These are phyloP conservation scores for Phaeodactylum tricornutum DNA, from an alignment of 108 stramenopile genomes.

Conservation along the genomic window DNA sequence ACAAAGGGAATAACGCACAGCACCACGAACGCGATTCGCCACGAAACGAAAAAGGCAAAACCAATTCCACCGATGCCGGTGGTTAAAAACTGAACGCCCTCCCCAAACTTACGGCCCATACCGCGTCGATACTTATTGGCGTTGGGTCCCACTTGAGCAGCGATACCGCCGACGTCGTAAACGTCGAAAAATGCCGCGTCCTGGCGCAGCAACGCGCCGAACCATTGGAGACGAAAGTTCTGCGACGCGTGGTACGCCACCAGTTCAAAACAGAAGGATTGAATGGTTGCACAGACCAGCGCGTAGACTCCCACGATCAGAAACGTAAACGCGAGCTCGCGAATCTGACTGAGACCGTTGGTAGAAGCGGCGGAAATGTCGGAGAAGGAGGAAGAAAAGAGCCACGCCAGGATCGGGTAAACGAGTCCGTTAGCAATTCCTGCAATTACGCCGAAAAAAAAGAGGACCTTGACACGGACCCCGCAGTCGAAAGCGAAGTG, in stretches of 20 bases:
- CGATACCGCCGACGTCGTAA: constrained; percentile 30
- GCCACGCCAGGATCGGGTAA: constrained; percentile 45
- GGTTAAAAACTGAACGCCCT: constrained; percentile 61
- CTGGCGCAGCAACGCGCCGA: constrained; percentile 49
- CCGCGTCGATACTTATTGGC: constrained; percentile 32
- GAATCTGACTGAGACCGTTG: constrained; percentile 13
- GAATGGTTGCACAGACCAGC: constrained; percentile 31
- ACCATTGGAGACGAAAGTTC: constrained; percentile 42
- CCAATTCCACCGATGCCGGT: constrained; percentile 46
- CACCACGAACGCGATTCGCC: constrained; percentile 56
- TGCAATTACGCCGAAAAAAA: constrained; percentile 19
- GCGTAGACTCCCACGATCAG: constrained; percentile 43
- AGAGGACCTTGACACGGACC: constrained; percentile 11
- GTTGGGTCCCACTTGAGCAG: constrained; percentile 11
- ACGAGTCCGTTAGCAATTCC: constrained; percentile 38
- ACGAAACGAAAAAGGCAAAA: constrained; percentile 40
- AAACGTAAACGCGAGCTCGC: constrained; percentile 36
- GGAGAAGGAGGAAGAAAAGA: constrained; percentile 38
- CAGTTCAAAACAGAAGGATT: constrained; percentile 31
- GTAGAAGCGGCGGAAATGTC: constrained; percentile 23
- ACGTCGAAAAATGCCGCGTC: constrained; percentile 59
- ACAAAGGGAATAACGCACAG: constrained; percentile 39
- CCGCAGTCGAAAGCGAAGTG: constrained; percentile 21
- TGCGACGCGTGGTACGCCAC: constrained; percentile 26
- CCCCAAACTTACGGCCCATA: constrained; percentile 58